Base-by-base conservation (phyloP, 768 basidiomycete genomes). In the Rhizopogon sp. region DNA sequence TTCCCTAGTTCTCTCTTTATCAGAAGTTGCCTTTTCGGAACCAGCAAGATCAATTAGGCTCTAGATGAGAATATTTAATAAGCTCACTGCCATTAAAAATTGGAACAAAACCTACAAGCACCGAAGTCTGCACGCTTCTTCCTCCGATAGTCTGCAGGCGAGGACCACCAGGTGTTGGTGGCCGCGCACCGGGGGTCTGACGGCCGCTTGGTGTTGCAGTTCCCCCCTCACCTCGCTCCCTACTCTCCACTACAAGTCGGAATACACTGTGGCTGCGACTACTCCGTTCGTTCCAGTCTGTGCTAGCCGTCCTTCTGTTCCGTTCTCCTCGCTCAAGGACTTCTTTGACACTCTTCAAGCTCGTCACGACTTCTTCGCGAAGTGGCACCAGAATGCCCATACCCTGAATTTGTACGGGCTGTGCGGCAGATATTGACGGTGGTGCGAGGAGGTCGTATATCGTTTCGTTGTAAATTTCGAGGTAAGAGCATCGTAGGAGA, bases 261-360 rank as follows among this genome's bases (percentile, higher is more conserved):
- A 98, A 97, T 0, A 98, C 90, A 60, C 89, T 91, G 68, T 98
- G 96, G 74, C 92, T 94, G 35, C 96, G 79, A 66, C 91, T 93
- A 73, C 91, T 94, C 56, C 96, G 74, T 63, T 94, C 90, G 66
- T 99, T 99, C 96, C 96, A 99, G 64, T 99, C 96, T n/a, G 97
- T 99, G 61, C 85, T 90, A 1, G 94, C 95, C 3, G 94, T 97
- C 57, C 93, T 77, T 49, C 96, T 76, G 63, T 92, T 86, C 3
- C 87, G 83, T 67, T 97, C 93, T 5, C 96, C 96, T 22, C 92
- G 76, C 62, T 82, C 79, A 61, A 99, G 72, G 5, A 98, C 88
- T 56, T 91, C 90, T 52, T 84, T 82, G 13, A 98, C 92, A 39
- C 88, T 82, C 62, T 88, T 88, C 29, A 96, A 74, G 61, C 88